phyloP scores from a whole-genome alignment of 108 stramenopile genomes.

The Cyclotella sp. region DNA sequence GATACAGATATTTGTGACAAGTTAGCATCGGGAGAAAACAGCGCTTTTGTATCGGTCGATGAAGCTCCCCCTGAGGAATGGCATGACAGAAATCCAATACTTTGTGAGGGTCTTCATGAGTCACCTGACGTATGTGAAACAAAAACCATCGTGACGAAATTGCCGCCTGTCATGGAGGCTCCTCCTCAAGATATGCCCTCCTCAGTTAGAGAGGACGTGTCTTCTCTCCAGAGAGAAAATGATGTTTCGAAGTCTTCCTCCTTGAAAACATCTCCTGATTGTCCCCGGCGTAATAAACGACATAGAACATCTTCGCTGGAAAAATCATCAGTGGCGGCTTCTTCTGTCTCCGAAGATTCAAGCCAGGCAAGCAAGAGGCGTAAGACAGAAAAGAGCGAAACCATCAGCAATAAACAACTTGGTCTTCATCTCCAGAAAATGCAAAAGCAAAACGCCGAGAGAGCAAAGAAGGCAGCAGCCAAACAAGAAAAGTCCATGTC shows the following conservation, averaged over 20 bases:
- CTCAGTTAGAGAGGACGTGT: no score
- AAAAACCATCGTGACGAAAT: no score
- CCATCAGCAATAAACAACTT: not conserved
- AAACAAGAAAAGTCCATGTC: not conserved
- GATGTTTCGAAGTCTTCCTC: not conserved
- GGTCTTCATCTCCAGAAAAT: not conserved
- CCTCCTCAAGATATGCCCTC: no score
- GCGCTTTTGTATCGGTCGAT: not conserved
- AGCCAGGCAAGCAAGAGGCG: not conserved
- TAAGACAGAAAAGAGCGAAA: not conserved
- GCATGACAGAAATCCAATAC: no score
- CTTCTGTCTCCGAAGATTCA: not conserved
- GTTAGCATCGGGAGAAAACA: not conserved
- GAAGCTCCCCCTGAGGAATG: no score
- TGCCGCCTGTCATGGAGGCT: no score
- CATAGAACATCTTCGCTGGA: slow-evolving; percentile 1
- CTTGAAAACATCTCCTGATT: not conserved
- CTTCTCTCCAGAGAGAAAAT: not conserved
- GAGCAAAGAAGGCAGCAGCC: not conserved
- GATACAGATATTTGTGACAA: not conserved
- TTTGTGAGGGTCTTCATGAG: no score
- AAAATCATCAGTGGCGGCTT: not conserved
- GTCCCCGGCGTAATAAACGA: slow-evolving; percentile 7
- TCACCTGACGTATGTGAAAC: no score
- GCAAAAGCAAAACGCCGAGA: not conserved